Evolutionary conservation across 73 alveolate species (phyloP), one percentile per base, ranked within the genome.

Genomic region (Paramecium sexaurelia): DNA sequence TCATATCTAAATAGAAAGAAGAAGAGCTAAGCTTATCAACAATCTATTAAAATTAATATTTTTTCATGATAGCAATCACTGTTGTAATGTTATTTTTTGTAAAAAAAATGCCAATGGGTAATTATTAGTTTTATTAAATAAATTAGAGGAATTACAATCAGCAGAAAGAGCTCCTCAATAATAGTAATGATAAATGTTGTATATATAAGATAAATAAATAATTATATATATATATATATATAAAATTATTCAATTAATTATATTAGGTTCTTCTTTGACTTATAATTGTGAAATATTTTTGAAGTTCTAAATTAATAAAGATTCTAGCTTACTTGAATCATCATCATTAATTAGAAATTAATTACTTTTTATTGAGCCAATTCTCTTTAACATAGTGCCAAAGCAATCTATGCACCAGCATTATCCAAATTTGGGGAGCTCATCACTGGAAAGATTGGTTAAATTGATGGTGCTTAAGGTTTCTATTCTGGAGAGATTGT

Each of bases 51-150:
- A 78, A 78, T 78, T 41, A 78, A 40, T 78, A 78, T 45, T 37
- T 43, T 24, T 41, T 37, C 8, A 78, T 78, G 68, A 33, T 17
- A 3, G 73, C 73, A 19, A 24, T 43, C 0, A 78, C 90, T 19
- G 75, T 78, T 6, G 75, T 11, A 17, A 40, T 78, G 73, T 24
- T 78, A 11, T 41, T 19, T 78, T 37, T 78, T 41, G 35, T 78
- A 11, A 78, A 78, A 36, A 78, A 78, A 78, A 78, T 78, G 90
- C 90, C 90, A 19, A 78, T 71, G 66, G 86, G 83, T 61, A 61
- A 26, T 61, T 61, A 22, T 61, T 61, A 7, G n/a, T 61, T 27
- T 61, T 13, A 61, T 26, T 2, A 15, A n/a, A 15, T n/a, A 15
- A 19, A 15, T 17, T 61, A 61, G 83, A 61, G 20, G 47, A 51